phyloP scores from a whole-genome alignment of 208 protist genomes.

The Trichomonas gallinae region DNA sequence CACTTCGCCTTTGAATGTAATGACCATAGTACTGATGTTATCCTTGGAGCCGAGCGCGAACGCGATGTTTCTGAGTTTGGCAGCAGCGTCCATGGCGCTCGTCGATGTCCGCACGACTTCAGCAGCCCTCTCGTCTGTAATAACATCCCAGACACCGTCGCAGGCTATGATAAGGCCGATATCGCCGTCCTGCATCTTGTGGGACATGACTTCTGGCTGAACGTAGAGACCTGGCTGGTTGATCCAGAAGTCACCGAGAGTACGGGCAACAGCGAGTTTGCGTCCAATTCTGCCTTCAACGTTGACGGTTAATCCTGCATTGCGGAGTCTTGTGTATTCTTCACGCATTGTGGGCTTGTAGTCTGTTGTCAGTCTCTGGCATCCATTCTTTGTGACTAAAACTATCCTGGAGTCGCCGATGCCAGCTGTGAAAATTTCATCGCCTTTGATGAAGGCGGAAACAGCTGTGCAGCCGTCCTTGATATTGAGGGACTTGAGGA shows the following conservation, averaged over 20 bases:
- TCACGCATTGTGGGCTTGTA: neutral
- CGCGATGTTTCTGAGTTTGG: neutral
- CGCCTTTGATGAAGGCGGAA: neutral
- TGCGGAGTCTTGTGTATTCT: neutral
- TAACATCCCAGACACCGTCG: neutral
- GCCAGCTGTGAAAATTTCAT: neutral
- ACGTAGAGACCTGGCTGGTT: neutral
- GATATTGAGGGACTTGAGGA: neutral
- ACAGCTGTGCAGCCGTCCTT: neutral
- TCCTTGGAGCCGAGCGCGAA: neutral
- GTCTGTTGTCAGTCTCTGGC: neutral
- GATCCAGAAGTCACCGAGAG: conserved; percentile 13
- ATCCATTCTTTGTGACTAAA: neutral
- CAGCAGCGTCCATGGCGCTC: neutral
- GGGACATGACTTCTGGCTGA: neutral
- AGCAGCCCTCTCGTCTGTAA: neutral
- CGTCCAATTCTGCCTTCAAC: neutral
- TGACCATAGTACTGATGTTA: neutral
- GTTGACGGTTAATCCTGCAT: neutral
- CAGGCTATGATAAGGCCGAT: neutral
- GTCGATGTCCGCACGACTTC: neutral
- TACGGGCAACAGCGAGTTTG: neutral
- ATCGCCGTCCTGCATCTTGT: neutral
- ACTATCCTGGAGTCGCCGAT: neutral
- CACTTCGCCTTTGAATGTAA: neutral